Conservation (phyloP, 495 filamentous ascomycete genomes). For the Ramalina peruviana region DNA sequence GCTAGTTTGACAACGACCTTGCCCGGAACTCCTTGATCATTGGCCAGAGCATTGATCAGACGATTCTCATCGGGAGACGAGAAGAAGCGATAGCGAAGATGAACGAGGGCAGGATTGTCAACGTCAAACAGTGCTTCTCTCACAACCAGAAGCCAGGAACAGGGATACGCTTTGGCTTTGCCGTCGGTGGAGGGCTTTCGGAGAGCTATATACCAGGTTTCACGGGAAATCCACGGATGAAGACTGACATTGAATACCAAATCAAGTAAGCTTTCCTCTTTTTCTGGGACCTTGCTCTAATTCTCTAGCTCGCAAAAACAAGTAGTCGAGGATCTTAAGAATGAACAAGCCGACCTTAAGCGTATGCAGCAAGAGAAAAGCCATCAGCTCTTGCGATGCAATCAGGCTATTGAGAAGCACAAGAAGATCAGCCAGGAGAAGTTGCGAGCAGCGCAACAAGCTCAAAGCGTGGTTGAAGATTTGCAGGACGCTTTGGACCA, state of each 20-base stretch:
- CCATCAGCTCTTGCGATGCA: conserved; percentile 21
- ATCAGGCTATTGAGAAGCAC: conserved; percentile 30
- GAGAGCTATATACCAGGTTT: conserved; percentile 39
- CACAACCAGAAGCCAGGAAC: conserved; percentile 40
- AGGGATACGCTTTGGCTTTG: conserved; percentile 49
- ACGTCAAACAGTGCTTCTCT: conserved; percentile 59
- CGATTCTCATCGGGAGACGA: conserved; percentile 56
- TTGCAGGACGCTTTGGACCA: conserved; percentile 46
- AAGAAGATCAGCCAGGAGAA: conserved; percentile 33
- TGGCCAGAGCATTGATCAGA: conserved; percentile 68
- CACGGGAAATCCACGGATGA: conserved; percentile 52
- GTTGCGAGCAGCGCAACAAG: conserved; percentile 40
- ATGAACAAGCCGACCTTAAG: conserved; percentile 26
- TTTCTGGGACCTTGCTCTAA: not conserved
- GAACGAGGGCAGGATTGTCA: conserved; percentile 45
- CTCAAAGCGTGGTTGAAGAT: conserved; percentile 41
- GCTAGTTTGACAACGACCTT: conserved; percentile 58
- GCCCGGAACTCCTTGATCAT: conserved; percentile 77
- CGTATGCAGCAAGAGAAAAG: conserved; percentile 21
- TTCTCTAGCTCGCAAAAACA: conserved; percentile 29
- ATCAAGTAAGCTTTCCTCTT: conserved; percentile 29
- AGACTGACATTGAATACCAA: conserved; percentile 59
- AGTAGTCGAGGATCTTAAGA: conserved; percentile 27
- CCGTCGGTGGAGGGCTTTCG: conserved; percentile 37
- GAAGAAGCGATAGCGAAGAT: conserved; percentile 54